phyloP scores from a whole-genome alignment of 2,329 filamentous ascomycete genomes.

The Pseudogymnoascus pannorum region DNA sequence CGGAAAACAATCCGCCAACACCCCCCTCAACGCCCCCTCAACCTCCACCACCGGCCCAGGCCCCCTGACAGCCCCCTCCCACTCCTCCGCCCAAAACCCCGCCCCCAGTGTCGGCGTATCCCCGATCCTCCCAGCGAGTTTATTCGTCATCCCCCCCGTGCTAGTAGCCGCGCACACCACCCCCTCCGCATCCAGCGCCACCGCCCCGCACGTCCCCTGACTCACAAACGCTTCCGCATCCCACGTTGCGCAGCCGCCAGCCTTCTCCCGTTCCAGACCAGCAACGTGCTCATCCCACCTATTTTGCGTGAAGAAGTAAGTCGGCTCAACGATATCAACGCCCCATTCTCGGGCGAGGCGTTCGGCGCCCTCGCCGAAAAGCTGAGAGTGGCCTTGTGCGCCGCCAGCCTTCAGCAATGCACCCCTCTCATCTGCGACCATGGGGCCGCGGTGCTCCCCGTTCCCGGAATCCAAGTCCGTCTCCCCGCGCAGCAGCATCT shows the following conservation, averaged over 20 bases:
- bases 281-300: slow-evolving; percentile 71
- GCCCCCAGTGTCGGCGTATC: slow-evolving; percentile 80
- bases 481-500: slow-evolving; percentile 63
- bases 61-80: slow-evolving; percentile 44
- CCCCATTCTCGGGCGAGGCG: slow-evolving; percentile 60
- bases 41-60: slow-evolving; percentile 24
- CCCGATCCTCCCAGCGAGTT: slow-evolving; percentile 74
- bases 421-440: slow-evolving; percentile 11
- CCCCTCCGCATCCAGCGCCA: slow-evolving; percentile 70
- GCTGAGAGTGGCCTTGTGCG: slow-evolving; percentile 62
- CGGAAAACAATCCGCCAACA: slow-evolving; percentile 55
- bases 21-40: slow-evolving; percentile 32
- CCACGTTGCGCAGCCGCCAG: slow-evolving; percentile 43
- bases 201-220: slow-evolving; percentile 78
- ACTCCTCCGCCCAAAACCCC: slow-evolving; percentile 87
- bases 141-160: slow-evolving; percentile 80
- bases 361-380: slow-evolving; percentile 64
- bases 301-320: slow-evolving; percentile 72
- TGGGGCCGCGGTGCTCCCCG: slow-evolving; percentile 28
- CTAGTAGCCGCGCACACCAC: slow-evolving; percentile 62
- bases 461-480: slow-evolving; percentile 45
- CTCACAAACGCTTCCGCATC: slow-evolving; percentile 60
- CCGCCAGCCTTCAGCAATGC: slow-evolving; percentile 13
- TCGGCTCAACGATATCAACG: slow-evolving; percentile 58
- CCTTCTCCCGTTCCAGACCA: slow-evolving; percentile 44